Conservation (phyloP, 2,329 filamentous ascomycete species). For the Xylariaceae sp. region DNA sequence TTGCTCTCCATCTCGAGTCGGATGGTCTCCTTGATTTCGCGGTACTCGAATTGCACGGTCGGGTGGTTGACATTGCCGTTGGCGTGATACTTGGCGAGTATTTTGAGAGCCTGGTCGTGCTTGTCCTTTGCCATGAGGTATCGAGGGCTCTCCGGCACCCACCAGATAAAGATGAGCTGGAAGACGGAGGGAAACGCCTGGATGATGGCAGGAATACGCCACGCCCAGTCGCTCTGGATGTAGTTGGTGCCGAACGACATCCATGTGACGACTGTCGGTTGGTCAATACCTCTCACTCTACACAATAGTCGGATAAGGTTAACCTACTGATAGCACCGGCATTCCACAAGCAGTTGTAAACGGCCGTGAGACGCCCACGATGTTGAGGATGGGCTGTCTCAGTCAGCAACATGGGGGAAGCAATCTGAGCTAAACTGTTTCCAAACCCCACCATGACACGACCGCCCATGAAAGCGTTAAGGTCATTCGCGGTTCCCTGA, state of each 20-base stretch:
- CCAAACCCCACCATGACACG: conserved; percentile 62
- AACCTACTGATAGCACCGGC: conserved; percentile 36
- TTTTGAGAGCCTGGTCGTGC: conserved; percentile 56
- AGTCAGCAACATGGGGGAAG: conserved; percentile 54
- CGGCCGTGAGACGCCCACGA: conserved; percentile 53
- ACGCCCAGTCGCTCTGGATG: conserved; percentile 53
- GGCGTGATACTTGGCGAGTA: conserved; percentile 60
- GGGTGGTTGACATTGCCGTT: conserved; percentile 54
- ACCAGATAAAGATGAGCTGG: conserved; percentile 54
- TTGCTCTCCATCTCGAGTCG: conserved; percentile 52
- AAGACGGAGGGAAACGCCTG: conserved; percentile 51
- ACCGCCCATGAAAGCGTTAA: conserved; percentile 55
- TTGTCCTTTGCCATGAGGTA: conserved; percentile 56
- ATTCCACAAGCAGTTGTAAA: conserved; percentile 61
- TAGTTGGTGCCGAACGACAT: conserved; percentile 52
- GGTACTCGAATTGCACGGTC: conserved; percentile 61
- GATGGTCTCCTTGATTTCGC: conserved; percentile 62
- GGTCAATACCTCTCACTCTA: conserved; percentile 14
- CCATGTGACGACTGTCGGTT: conserved; percentile 46
- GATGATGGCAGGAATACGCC: conserved; percentile 51
- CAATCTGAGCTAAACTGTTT: conserved; percentile 54
- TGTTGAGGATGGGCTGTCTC: conserved; percentile 60
- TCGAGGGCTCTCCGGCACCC: conserved; percentile 37
- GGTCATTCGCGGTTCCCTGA: conserved; percentile 53
- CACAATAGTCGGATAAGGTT: neutral